Base-by-base conservation (phyloP, 345 rosid genomes). In the Mercurialis annua region DNA sequence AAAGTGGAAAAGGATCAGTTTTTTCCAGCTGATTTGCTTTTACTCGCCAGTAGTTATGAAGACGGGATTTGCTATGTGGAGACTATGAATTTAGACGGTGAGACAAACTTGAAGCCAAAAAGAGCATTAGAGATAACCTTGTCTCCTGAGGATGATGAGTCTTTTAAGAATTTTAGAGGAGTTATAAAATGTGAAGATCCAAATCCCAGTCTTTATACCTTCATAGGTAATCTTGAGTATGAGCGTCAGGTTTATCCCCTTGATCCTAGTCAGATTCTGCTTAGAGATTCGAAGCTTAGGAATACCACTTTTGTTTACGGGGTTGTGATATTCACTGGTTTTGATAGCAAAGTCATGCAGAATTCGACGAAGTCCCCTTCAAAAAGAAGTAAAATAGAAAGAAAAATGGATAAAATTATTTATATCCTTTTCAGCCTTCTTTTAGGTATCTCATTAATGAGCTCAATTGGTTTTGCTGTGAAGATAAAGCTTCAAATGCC, bases 41-140 rank as follows among this genome's bases (percentile, higher is more conserved):
- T 94, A 31, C 71, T 94, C 86, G 87, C 99, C 9, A 85, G 97
- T 0, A 84, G 88, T 79, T 94, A 91, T 38, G 99, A 89, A 58
- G 99, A 94, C 64, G 99, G 97, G 72, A 86, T 94, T 70, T 91
- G 97, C 72, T 94, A 94, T 63, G 99, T 94, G 42, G 99, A 94
- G 87, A 94, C 99, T 33, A 94, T 94, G 99, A 94, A 94, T 73
- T 81, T 94, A 49, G 99, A 94, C 60, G 99, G 99, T 21, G 99
- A 94, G 73, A 94, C 99, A 17, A 94, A 94, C 78, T 79, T 94
- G 79, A 94, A 94, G 83, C 86, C 90, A 43, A 94, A 91, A 71
- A 85, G 94, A 62, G 78, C 92, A 48, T 71, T 87, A 79, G 98
- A 91, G 79, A 88, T 73, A 29, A 86, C 97, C 23, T 62, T 82